Base-by-base conservation (phyloP, 2,329 filamentous ascomycete genomes). In the Colletotrichum agaves region DNA sequence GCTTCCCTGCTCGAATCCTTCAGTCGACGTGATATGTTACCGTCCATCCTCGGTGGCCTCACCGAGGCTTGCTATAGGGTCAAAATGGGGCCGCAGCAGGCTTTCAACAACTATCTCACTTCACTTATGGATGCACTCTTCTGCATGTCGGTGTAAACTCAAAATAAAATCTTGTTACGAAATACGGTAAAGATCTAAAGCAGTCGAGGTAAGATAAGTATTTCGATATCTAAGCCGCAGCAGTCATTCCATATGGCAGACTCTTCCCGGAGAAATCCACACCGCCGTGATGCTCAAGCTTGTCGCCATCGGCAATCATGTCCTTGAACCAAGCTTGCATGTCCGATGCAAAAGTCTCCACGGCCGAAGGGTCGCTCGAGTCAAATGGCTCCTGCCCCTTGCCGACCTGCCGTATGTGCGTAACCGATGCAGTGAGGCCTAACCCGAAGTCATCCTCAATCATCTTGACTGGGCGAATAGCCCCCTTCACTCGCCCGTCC, bases 321-420 rank as follows among this genome's bases (percentile, higher is more conserved):
- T 72, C 71, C 49, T 71, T 66, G 31, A 64, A 68, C 70, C 74
- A 75, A 2, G 19, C 44, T 0, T 69, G 71, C 53, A 77, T 67
- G 10, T 75, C 76, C 13, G 47, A 60, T 1, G 50, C 67, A 60
- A 75, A 75, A 3, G 15, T 72, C 50, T 66, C 56, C 3, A 75
- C 64, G 0, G 67, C 70, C 31, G 63, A 61, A 0, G 17, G 23
- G 7, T 78, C 71, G 21, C 72, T 74, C 0, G 55, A 17, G 13
- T 78, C 69, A 15, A 78, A 64, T 0, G 78, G 78, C 67, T 78
- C 62, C 33, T 56, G 46, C 17, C 56, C 66, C n/a, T 56, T 46
- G 2, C 47, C 13, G 11, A 69, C 53, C 41, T 66, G 66, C 4
- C 47, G 61, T 8, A 69, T 55, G 4, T 69, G 63, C 13, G 66